Percentiles rank a stretch among this genome's conserved stretches.
Evolutionary conservation across 495 filamentous ascomycete genomes (phyloP).

Genomic region (Daldinia decipiens): DNA sequence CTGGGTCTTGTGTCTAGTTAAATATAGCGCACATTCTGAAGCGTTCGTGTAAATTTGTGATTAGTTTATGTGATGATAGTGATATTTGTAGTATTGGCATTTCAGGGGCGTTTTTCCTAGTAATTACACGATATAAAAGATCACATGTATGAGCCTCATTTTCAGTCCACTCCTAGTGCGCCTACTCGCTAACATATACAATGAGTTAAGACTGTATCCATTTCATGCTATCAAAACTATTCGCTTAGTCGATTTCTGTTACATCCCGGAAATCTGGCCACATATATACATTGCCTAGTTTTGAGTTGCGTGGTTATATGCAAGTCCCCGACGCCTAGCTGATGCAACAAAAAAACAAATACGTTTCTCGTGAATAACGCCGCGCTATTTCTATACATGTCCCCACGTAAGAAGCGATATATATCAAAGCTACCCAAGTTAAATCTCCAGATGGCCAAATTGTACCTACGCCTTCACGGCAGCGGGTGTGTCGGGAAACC

Average conservation of each 20-base stretch:
- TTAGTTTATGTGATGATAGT: background rate
- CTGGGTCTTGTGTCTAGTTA: background rate
- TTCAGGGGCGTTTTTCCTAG: background rate
- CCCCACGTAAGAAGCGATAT: background rate
- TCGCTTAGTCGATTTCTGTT: no score
- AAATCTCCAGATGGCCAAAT: background rate
- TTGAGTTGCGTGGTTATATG: constrained; percentile 7
- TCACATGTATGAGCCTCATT: background rate
- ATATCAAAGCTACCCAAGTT: background rate
- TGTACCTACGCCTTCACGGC: background rate
- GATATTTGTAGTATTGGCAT: background rate
- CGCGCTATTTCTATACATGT: background rate
- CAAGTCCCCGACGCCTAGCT: constrained; percentile 36
- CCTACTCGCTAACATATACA: no score
- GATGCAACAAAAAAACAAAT: constrained; percentile 27
- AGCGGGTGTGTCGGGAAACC: constrained; percentile 20
- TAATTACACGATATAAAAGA: background rate
- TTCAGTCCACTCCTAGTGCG: no score
- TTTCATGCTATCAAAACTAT: no score
- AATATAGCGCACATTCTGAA: background rate
- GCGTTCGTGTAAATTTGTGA: background rate
- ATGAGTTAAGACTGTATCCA: no score
- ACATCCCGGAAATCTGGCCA: no score
- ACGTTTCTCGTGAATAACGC: constrained; percentile 16
- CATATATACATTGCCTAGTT: background rate